A percentile compares a stretch with the other conserved stretches of the same genome.
These are phyloP conservation scores for Puccinia horiana DNA, from an alignment of 1,284 basidiomycete species.

Conservation along the genomic window DNA sequence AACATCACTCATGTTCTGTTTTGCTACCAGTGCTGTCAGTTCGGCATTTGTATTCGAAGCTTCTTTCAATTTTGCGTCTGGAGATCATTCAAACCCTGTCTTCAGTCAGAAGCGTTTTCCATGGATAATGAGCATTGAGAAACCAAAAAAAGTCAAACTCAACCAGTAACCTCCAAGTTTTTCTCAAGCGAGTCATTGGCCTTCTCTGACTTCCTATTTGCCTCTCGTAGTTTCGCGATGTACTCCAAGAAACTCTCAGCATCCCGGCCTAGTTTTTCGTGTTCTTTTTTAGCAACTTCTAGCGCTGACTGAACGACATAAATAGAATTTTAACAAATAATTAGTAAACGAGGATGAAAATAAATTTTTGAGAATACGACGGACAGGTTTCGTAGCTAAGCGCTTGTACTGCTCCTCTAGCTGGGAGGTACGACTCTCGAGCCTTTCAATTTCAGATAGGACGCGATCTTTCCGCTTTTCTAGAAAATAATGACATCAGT, in stretches of 20 bases:
- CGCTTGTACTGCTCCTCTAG: conserved; percentile 7
- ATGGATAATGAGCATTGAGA: neutral
- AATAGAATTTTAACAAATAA: neutral
- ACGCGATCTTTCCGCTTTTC: conserved; percentile 28
- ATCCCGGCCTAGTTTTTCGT: conserved; percentile 33
- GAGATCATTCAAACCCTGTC: neutral
- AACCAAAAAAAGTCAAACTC: neutral
- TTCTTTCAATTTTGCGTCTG: conserved; percentile 36
- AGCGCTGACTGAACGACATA: conserved; percentile 19
- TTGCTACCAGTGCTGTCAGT: conserved; percentile 69
- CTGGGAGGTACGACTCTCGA: conserved; percentile 5
- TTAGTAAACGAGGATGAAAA: neutral
- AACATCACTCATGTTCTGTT: conserved; percentile 79
- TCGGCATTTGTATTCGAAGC: conserved; percentile 50
- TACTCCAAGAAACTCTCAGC: conserved; percentile 41
- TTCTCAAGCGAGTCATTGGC: conserved; percentile 24
- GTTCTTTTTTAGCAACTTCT: conserved; percentile 40
- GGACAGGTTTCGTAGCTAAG: conserved; percentile 27
- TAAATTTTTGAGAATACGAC: neutral
- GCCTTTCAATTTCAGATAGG: conserved; percentile 38
- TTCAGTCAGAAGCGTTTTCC: neutral
- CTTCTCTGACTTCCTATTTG: conserved; percentile 39
- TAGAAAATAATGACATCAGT: neutral
- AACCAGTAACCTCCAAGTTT: conserved; percentile 27
- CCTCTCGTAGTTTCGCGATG: conserved; percentile 30